Base-by-base conservation (phyloP, 371 early-diverging fungal genomes). In the Mortierella sp. region DNA sequence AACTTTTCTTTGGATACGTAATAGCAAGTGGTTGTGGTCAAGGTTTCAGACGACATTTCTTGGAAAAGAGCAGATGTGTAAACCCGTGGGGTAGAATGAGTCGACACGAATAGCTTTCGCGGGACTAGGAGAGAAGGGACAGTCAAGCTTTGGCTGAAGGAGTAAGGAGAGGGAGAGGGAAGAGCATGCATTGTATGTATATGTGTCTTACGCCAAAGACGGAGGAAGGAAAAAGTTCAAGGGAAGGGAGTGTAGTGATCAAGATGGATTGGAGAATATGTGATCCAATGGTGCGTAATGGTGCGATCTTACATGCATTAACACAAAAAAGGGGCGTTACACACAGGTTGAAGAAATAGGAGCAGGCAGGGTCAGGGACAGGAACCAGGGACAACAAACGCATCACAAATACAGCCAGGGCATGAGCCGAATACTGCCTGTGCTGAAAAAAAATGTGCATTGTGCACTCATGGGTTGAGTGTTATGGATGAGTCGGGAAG, bases 251-350 rank as follows among this genome's bases (percentile, higher is more conserved):
- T 53, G 53, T 53, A 24, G 24, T 24, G 53, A 53, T 53, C 53
- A 24, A 61, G 61, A 61, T 5, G 28, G 61, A 61, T n/a, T 2
- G 31, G 28, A 13, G 59, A 16, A 6, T 31, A 31, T 59, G 59
- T 61, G 61, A 19, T 61, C 34, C 16, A 50, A 61, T 34, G 61
- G 61, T 28, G 34, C 34, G 31, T 16, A 31, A 31, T 37, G 21
- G 64, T 67, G n/a, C 67, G 24, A 67, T 67, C 40, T 21, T 67
- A 40, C 67, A 67, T 40, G 67, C 67, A 67, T 67, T 61, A 61
- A 61, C 64, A 31, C 61, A 28, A 24, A 67, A 61, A 67, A 37
- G 31, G 61, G 67, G 67, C 6, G 43, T 40, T 40, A 40, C 43
- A 40, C 24, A 37, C 3, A 24, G 9, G 37, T 10, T 9, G 34